Base-by-base conservation (phyloP, 2,329 filamentous ascomycete species). In the Aspergillus sp. region DNA sequence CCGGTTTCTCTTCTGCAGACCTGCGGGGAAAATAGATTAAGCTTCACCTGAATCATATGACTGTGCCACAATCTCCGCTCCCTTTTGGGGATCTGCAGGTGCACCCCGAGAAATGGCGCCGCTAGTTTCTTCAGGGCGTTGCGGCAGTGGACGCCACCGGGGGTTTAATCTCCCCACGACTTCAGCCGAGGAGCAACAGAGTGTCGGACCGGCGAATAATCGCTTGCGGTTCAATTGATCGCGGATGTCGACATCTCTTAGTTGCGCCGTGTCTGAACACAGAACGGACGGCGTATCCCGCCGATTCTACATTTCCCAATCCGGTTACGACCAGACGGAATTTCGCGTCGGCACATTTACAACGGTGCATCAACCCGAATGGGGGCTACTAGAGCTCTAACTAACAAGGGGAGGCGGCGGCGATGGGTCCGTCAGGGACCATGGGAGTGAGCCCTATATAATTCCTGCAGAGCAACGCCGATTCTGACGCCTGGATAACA, bases 1-100 rank as follows among this genome's bases (percentile, higher is more conserved):
- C 52, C 31, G 13, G n/a, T 13, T 25, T 48, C 41, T 28, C 38
- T 43, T 54, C 52, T 47, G 30, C 50, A 55, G 8, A 55, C 41
- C 9, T 31, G 53, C 25, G 53, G 53, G 53, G 53, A 34, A 41
- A 48, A 31, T 47, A 8, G 7, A 55, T 55, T 34, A 55, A 55
- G 53, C 53, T 55, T 55, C 53, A 19, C 11, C 23, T 47, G 25
- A 7, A 34, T 47, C 23, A 7, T 48, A 28, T 28, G 46, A 23
- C 23, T 3, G 13, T 45, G 4, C 3, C 13, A 41, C 6, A 15
- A n/a, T 19, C 53, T 55, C 53, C 53, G 53, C 53, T 47, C 41
- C 41, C 53, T 17, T 55, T 55, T 55, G 41, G 53, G 53, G 47
- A 31, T 22, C n/a, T 48, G 46, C 45, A 43, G 19, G 25, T 19